These are phyloP conservation scores for Hymenoscyphus fructigenus DNA, from an alignment of 2,329 filamentous ascomycete genomes.

Conservation along the genomic window DNA sequence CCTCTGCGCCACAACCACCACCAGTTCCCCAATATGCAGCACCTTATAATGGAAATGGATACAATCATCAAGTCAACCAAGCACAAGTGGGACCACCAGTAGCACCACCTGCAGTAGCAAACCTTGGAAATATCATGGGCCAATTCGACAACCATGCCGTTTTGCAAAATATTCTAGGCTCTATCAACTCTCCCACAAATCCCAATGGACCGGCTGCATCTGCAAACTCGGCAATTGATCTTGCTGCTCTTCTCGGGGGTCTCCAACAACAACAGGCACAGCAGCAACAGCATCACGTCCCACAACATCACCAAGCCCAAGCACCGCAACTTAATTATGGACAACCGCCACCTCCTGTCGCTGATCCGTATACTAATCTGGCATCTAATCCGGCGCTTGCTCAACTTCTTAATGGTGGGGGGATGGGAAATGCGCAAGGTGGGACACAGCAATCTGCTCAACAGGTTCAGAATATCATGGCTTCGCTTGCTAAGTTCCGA, in stretches of 20 bases:
- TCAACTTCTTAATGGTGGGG: constrained; percentile 29
- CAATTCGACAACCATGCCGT: constrained; percentile 67
- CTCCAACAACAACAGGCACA: constrained; percentile 21
- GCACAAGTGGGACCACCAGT: constrained; percentile 37
- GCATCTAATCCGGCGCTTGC: constrained; percentile 30
- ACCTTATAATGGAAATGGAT: constrained; percentile 39
- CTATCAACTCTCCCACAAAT: constrained; percentile 43
- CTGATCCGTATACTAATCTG: constrained; percentile 31
- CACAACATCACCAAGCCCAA: constrained; percentile 24
- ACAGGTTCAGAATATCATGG: constrained; percentile 72
- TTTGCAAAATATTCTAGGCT: constrained; percentile 68
- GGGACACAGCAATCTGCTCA: constrained; percentile 43
- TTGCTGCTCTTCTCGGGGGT: constrained; percentile 35
- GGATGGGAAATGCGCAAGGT: constrained; percentile 33
- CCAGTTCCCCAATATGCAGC: constrained; percentile 37
- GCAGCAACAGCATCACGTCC: neutral
- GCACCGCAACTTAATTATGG: constrained; percentile 39
- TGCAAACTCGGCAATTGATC: constrained; percentile 39
- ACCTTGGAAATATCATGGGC: constrained; percentile 64
- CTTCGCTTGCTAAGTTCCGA: constrained; percentile 65
- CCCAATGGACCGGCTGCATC: constrained; percentile 22
- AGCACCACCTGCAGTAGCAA: constrained; percentile 40
- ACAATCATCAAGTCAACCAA: constrained; percentile 39
- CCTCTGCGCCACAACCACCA: constrained; percentile 35
- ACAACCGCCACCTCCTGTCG: constrained; percentile 25